Base-by-base conservation (phyloP, 208 protist genomes). In the Trypanosoma boissoni region DNA sequence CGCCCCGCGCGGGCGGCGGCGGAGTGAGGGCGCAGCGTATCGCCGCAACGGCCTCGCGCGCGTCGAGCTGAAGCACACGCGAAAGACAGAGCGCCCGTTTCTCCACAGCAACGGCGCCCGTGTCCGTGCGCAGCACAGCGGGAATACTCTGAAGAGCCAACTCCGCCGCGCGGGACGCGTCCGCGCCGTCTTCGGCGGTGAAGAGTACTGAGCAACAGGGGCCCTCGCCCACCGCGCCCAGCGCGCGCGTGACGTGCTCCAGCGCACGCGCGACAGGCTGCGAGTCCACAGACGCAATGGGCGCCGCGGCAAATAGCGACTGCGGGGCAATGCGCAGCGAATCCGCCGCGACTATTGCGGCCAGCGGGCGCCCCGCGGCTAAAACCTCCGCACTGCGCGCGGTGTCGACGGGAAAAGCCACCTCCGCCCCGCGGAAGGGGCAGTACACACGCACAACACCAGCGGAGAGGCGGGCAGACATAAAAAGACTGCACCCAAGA, bases 401-500 rank as follows among this genome's bases (percentile, higher is more conserved):
- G 8, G 10, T 18, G 16, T 27, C 36, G 3, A 72, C n/a, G 3
- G 24, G 16, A 23, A 72, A 34, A n/a, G 29, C 5, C 10, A 66
- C 23, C 10, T 58, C 57, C 27, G 1, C 37, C 1, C 68, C 72
- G 8, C 50, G 57, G n/a, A 86, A 70, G 4, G 80, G 80, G 29
- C 71, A 68, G 50, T 72, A 79, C 14, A 85, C 57, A 31, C 52
- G 55, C 55, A 85, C 68, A 31, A 48, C 58, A 1, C 37, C 18
- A 2, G 24, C 54, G 0, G 4, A 20, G 7, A 51, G 20, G n/a
- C n/a, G 26, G 21, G 74, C 85, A 20, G 57, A 68, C 45, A 79
- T 37, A 29, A 88, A 78, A 5, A 83, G 51, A 43, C 72, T 85
- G 37, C 56, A 58, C 0, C 85, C 85, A 5, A 92, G 64, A 0